phyloP scores from a whole-genome alignment of 257 asterid species.

The Solanum pinnatisectum region DNA sequence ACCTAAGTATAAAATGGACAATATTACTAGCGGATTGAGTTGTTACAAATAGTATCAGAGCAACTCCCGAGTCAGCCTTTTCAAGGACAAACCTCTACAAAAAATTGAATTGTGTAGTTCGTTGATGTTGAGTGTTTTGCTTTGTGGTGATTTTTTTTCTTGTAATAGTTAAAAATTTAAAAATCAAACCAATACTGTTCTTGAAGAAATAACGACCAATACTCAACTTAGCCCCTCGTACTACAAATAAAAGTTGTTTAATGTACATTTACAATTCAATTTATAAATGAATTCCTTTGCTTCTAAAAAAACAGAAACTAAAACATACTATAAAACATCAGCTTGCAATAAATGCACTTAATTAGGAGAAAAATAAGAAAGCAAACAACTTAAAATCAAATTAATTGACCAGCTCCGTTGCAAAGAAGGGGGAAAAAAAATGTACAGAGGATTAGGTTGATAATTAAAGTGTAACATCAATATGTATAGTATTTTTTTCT shows the following conservation, averaged over 20 bases:
- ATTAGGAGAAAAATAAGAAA: background rate
- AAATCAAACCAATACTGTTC: background rate
- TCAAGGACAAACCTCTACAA: too few species aligned
- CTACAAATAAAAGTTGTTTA: background rate
- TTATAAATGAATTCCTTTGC: background rate
- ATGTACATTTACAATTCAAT: background rate
- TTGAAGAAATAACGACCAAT: background rate
- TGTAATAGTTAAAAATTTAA: background rate
- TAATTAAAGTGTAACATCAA: background rate
- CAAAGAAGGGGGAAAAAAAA: background rate
- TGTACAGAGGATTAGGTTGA: background rate
- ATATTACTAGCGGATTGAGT: background rate
- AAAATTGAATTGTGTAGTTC: too few species aligned
- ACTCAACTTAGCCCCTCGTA: background rate
- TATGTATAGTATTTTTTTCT: background rate
- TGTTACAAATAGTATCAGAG: background rate
- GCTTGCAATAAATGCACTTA: too few species aligned
- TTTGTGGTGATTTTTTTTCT: background rate
- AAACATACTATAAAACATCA: too few species aligned
- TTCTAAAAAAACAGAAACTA: background rate
- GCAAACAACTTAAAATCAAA: background rate
- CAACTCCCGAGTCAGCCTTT: too few species aligned
- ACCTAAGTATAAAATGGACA: too few species aligned
- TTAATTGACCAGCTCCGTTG: background rate
- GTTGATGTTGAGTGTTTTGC: background rate